Conservation (phyloP, 495 filamentous ascomycete species). For the Penicillium simplicissimum region DNA sequence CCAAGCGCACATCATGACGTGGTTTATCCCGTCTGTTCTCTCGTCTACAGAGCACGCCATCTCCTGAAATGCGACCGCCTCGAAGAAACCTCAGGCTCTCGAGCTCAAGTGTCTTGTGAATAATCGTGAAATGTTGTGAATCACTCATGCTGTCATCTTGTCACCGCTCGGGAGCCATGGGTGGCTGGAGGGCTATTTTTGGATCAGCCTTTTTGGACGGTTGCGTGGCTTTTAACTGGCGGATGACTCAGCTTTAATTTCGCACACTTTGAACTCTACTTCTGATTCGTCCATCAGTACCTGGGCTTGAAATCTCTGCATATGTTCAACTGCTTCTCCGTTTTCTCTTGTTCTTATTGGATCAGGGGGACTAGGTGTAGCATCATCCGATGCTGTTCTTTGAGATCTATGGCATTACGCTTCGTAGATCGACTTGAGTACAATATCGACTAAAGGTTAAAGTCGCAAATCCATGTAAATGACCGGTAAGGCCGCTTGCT, state of each 20-base stretch:
- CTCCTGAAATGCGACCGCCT: background rate
- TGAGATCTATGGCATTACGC: background rate
- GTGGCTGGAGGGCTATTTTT: slow-evolving; percentile 7
- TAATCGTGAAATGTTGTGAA: background rate
- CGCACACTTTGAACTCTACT: background rate
- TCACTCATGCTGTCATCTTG: background rate
- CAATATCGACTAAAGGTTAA: too few relatives aligned
- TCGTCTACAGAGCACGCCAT: slow-evolving; percentile 4
- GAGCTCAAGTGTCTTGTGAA: background rate
- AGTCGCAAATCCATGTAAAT: too few relatives aligned
- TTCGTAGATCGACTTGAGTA: too few relatives aligned
- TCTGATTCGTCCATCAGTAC: background rate
- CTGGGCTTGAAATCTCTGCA: background rate
- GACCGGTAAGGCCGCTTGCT: too few relatives aligned
- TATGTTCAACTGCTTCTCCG: background rate
- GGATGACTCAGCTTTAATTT: slow-evolving; percentile 6
- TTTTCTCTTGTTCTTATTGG: background rate
- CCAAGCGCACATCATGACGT: slow-evolving; percentile 12
- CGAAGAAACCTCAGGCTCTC: background rate
- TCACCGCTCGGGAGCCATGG: slow-evolving; percentile 1
- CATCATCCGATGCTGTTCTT: background rate
- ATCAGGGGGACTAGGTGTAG: background rate
- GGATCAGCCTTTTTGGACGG: slow-evolving; percentile 7
- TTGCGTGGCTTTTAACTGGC: slow-evolving; percentile 10
- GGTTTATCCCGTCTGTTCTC: background rate